Evolutionary conservation across 305 asterid genomes (phyloP).

Genomic region (Fraxinus platypoda): DNA sequence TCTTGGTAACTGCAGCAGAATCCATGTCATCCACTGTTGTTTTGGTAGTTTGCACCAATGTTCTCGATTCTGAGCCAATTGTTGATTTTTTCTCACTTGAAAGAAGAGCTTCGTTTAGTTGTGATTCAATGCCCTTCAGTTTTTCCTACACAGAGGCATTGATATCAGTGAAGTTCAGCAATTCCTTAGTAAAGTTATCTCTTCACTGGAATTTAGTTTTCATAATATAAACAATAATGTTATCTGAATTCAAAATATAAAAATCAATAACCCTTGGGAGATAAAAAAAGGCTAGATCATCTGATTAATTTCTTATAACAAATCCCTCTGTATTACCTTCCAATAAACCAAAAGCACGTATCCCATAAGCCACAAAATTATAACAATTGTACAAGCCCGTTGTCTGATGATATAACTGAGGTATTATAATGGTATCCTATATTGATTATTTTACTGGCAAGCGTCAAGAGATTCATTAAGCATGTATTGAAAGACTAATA

Average conservation of each 20-base stretch:
- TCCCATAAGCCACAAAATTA: slow-evolving; percentile 4
- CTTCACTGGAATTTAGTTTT: slow-evolving; percentile 12
- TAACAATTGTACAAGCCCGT: neutral
- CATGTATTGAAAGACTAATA: slow-evolving; percentile 4
- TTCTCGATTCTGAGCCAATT: slow-evolving; percentile 46
- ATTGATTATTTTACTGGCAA: neutral
- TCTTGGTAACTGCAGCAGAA: slow-evolving; percentile 78
- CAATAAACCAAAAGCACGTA: neutral
- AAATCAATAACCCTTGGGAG: slow-evolving; percentile 4
- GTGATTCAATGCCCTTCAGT: slow-evolving; percentile 68
- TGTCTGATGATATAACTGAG: neutral
- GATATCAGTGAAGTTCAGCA: slow-evolving; percentile 17
- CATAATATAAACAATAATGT: slow-evolving; percentile 14
- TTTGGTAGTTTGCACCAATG: slow-evolving; percentile 44
- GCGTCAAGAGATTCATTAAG: neutral
- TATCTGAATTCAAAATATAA: slow-evolving; percentile 11
- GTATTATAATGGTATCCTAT: neutral
- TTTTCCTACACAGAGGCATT: slow-evolving; percentile 57
- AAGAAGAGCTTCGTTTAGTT: slow-evolving; percentile 62
- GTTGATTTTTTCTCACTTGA: slow-evolving; percentile 44
- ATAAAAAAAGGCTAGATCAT: slow-evolving; percentile 18
- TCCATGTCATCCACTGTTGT: slow-evolving; percentile 53
- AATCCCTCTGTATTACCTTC: neutral
- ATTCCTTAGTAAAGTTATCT: slow-evolving; percentile 12
- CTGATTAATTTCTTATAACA: slow-evolving; percentile 6